Conservation (phyloP, 768 basidiomycete genomes). For the Mycena maculata region DNA sequence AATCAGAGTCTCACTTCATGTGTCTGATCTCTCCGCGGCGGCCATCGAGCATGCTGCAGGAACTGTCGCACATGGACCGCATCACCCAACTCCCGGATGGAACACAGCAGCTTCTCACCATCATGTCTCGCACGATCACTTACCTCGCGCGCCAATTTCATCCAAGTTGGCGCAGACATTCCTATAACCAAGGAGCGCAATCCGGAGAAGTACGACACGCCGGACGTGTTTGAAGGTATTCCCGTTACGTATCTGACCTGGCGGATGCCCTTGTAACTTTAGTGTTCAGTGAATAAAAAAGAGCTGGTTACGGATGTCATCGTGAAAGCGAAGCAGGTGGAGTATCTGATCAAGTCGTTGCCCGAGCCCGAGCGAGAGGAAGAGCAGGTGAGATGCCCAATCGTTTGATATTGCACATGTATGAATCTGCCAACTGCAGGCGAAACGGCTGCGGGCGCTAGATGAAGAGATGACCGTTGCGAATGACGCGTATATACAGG, state of each 20-base stretch:
- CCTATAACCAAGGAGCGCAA: constrained; percentile 88
- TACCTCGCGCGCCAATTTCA: constrained; percentile 81
- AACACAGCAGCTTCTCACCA: constrained; percentile 90
- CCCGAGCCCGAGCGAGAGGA: constrained; percentile 85
- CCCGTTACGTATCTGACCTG: background rate
- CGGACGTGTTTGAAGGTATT: constrained; percentile 81
- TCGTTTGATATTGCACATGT: background rate
- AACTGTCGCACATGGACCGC: constrained; percentile 94
- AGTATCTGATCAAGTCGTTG: constrained; percentile 83
- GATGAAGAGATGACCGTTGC: constrained; percentile 78
- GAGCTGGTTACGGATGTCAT: constrained; percentile 88
- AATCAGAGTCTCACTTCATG: too few relatives aligned
- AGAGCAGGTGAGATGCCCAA: constrained; percentile 66
- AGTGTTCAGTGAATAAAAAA: constrained; percentile 82
- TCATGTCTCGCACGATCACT: constrained; percentile 85
- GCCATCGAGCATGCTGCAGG: constrained; percentile 88
- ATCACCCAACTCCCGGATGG: constrained; percentile 96
- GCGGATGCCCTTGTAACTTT: background rate
- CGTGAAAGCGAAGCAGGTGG: constrained; percentile 89
- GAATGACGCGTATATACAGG: constrained; percentile 80
- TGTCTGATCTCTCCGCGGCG: constrained; percentile 25
- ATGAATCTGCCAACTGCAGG: constrained; percentile 52
- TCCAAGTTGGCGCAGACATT: constrained; percentile 80
- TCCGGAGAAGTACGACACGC: constrained; percentile 75
- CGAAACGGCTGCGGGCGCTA: constrained; percentile 70